Conservation (phyloP, 352 stramenopile species). For the Phytophthora hibernalis region DNA sequence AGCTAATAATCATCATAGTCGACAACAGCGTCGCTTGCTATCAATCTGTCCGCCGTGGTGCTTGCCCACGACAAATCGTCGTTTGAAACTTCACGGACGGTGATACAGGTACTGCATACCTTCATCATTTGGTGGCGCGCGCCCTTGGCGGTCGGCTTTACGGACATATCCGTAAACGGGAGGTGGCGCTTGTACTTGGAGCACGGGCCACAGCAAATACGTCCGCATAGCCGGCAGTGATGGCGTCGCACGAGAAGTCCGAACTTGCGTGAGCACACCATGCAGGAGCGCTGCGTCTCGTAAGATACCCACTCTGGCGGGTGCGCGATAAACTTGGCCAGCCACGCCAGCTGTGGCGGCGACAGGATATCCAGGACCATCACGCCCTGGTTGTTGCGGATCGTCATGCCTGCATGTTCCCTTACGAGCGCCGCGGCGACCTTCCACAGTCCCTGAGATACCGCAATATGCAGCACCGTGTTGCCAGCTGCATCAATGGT, state of each 20-base stretch:
- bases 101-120: constrained; percentile 81
- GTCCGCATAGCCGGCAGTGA: constrained; percentile 84
- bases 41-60: constrained; percentile 55
- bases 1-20: constrained; percentile 66
- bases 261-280: constrained; percentile 79
- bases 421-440: constrained; percentile 71
- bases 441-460: constrained; percentile 80
- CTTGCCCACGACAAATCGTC: constrained; percentile 65
- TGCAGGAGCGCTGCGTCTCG: constrained; percentile 70
- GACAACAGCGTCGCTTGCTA: constrained; percentile 57
- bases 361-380: constrained; percentile 82
- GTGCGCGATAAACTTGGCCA: constrained; percentile 80
- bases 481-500: constrained; percentile 74
- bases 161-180: constrained; percentile 53
- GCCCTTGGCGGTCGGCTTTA: constrained; percentile 53
- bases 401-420: constrained; percentile 71
- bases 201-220: constrained; percentile 82
- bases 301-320: constrained; percentile 79
- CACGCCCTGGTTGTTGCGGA: constrained; percentile 76
- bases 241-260: constrained; percentile 74
- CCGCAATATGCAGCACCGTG: constrained; percentile 81
- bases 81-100: constrained; percentile 55
- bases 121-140: constrained; percentile 54
- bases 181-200: constrained; percentile 81
- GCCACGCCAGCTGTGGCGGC: constrained; percentile 71